phyloP scores from a whole-genome alignment of 352 stramenopile species.

The Pythium pectinolyticum region DNA sequence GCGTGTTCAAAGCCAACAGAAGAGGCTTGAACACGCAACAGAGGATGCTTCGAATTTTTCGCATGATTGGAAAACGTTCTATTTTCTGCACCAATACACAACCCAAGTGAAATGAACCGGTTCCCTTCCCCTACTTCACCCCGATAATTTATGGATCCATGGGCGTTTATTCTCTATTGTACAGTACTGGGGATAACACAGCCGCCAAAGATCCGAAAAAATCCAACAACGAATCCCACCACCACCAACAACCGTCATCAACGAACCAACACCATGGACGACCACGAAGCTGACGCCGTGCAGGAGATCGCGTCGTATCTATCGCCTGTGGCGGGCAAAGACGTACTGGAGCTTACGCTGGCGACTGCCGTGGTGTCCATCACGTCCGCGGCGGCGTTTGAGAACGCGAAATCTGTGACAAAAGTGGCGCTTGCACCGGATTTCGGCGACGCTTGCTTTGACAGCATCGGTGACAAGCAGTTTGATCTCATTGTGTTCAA shows the following conservation, averaged over 20 bases:
- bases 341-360: slow-evolving; percentile 40
- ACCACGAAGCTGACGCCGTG: slow-evolving; percentile 23
- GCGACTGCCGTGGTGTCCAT: slow-evolving; percentile 22
- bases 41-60: too few species aligned
- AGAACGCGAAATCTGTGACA: slow-evolving; percentile 25
- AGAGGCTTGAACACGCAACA: too few species aligned
- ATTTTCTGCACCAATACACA: too few species aligned
- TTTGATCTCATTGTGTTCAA: slow-evolving; percentile 44
- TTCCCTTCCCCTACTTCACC: too few species aligned
- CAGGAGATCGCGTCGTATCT: slow-evolving; percentile 31
- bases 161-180: too few species aligned
- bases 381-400: slow-evolving; percentile 19
- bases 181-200: too few species aligned
- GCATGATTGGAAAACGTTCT: too few species aligned
- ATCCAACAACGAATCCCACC: not conserved
- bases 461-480: slow-evolving; percentile 13
- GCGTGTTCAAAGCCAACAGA: too few species aligned
- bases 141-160: too few species aligned
- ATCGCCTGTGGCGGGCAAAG: slow-evolving; percentile 28
- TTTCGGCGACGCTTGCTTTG: slow-evolving; percentile 30
- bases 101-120: too few species aligned
- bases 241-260: too few species aligned
- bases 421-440: slow-evolving; percentile 31
- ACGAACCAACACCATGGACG: slow-evolving; percentile 6
- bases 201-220: slow-evolving; percentile 8